Base-by-base conservation (phyloP, 164 flowering plant species). In the Nelumbo lutea region DNA sequence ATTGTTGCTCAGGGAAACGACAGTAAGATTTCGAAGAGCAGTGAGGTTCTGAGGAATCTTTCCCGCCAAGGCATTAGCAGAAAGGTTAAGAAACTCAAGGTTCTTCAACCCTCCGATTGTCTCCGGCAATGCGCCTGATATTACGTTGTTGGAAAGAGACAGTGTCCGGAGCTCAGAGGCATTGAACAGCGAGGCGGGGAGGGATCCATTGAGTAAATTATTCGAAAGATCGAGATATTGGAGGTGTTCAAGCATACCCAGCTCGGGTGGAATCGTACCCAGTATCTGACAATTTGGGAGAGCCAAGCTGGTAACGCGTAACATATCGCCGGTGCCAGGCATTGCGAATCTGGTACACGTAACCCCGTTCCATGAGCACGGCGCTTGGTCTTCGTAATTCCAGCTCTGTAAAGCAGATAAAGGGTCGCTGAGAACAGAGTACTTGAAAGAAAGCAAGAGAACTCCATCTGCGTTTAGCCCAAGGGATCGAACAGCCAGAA, bases 301-400 rank as follows among this genome's bases (percentile, higher is more conserved):
- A 40, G 87, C 71, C 46, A 95, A 61, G 45, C 77, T 70, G 11
- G 76, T 72, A 47, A 91, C 98, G 1, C 91, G 81, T 42, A 47
- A 41, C 47, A 46, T 50, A 59, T 48, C 43, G 41, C 14, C n/a
- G 3, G 62, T 42, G 10, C 46, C 52, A 42, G 55, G 61, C 9
- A 1, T 13, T 0, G 75, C 73, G 4, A 81, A 75, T 4, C 40
- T 59, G 9, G 75, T 66, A 65, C 98, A 94, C 1, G 57, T 11
- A 47, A 95, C 86, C 4, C 99, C 99, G 2, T 57, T 76, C 99
- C 99, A 95, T 9, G 79, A 78, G 68, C 99, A 95, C 0, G 99
- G 99, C 3, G 88, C 85, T 7, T 72, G 77, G 62, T 86, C 89
- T 59, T 55, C 53, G 82, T 63, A 73, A 65, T 77, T 85, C 99